Percentiles rank a stretch among this genome's conserved stretches.
These are phyloP conservation scores for Penicillium alfredii DNA, from an alignment of 495 filamentous ascomycete species.

Conservation along the genomic window DNA sequence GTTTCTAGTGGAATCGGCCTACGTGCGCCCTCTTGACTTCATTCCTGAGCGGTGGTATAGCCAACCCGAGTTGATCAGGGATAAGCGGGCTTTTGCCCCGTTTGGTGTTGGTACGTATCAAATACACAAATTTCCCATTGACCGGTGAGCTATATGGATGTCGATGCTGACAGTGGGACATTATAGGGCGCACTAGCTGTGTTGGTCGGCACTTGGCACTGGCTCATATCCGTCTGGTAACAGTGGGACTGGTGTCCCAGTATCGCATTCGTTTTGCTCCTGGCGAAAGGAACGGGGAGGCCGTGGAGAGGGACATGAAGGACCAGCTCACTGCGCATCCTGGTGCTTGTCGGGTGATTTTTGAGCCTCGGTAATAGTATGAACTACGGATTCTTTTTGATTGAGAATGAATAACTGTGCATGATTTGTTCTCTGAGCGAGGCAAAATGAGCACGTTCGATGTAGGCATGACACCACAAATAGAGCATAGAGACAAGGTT, in stretches of 20 bases:
- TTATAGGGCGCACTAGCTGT: conserved; percentile 39
- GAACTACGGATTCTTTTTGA: too few relatives aligned
- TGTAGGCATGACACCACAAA: neutral
- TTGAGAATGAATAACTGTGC: too few relatives aligned
- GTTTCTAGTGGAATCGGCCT: conserved; percentile 24
- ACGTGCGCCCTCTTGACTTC: conserved; percentile 33
- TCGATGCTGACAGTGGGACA: too few relatives aligned
- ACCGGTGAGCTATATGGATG: too few relatives aligned
- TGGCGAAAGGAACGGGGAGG: conserved; percentile 30
- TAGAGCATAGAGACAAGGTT: too few relatives aligned
- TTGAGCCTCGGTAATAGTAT: neutral
- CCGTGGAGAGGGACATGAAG: conserved; percentile 29
- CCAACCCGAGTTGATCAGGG: conserved; percentile 38
- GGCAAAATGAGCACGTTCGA: too few relatives aligned
- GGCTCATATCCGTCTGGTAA: conserved; percentile 36
- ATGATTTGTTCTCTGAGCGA: too few relatives aligned
- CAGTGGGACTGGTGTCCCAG: conserved; percentile 20
- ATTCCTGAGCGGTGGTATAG: conserved; percentile 52
- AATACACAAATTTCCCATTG: too few relatives aligned
- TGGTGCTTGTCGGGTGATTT: conserved; percentile 11
- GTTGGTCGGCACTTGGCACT: conserved; percentile 48
- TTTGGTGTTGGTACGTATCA: conserved; percentile 32
- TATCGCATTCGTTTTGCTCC: conserved; percentile 35
- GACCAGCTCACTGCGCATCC: conserved; percentile 39
- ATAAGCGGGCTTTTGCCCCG: conserved; percentile 44